These are phyloP conservation scores for Candida vartiovaarae DNA, from an alignment of 805 yeast species.

Conservation along the genomic window DNA sequence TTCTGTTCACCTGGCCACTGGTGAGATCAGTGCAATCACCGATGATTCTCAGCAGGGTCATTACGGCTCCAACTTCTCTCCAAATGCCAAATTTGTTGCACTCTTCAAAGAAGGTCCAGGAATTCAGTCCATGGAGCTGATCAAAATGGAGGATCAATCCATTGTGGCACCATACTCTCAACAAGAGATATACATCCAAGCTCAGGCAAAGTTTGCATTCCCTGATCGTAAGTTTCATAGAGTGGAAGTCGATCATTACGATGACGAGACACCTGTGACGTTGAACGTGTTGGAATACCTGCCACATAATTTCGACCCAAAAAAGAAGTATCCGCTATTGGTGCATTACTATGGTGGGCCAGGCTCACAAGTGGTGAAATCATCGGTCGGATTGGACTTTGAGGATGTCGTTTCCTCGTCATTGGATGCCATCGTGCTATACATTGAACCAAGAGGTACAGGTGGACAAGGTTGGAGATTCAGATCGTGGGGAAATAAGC, in stretches of 20 bases:
- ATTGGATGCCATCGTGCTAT: constrained; percentile 76
- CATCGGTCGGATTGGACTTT: constrained; percentile 53
- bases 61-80: constrained; percentile 62
- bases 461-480: constrained; percentile 78
- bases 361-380: constrained; percentile 75
- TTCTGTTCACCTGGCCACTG: constrained; percentile 19
- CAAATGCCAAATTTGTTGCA: constrained; percentile 62
- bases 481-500: constrained; percentile 72
- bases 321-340: constrained; percentile 61
- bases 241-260: constrained; percentile 38
- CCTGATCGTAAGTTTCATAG: constrained; percentile 48
- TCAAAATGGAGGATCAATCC: constrained; percentile 34
- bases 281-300: constrained; percentile 69
- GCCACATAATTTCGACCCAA: constrained; percentile 65
- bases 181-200: constrained; percentile 2
- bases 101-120: constrained; percentile 71
- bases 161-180: constrained; percentile 5
- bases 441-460: constrained; percentile 96
- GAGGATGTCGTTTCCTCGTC: constrained; percentile 72
- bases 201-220: constrained; percentile 34
- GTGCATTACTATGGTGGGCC: constrained; percentile 98
- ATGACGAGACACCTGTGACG: constrained; percentile 35
- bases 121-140: constrained; percentile 61
- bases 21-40: constrained; percentile 36
- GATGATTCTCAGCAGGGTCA: constrained; percentile 50